Base-by-base conservation (phyloP, 1,284 basidiomycete species). In the Sutorius eximius region DNA sequence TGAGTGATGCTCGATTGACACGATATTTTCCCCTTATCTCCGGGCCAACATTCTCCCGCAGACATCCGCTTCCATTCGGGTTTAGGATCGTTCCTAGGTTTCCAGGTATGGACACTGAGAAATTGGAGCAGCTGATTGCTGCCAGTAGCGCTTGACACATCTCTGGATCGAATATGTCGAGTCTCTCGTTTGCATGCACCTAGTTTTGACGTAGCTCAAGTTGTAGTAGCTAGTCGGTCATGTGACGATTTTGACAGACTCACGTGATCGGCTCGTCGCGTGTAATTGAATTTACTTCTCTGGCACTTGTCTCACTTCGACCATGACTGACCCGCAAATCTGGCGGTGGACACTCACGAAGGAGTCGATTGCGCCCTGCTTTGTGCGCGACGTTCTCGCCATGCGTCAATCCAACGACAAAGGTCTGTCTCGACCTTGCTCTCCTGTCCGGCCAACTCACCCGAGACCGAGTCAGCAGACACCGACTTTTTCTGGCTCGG, bases 401-500 rank as follows among this genome's bases (percentile, higher is more conserved):
- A 81, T 89, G 84, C 72, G 68, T 53, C 74, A 76, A 34, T 73
- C 75, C 43, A 64, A 64, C 12, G 55, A 57, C 12, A 74, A 70
- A 73, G 77, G 79, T 77, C 56, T 13, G 63, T 53, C 20, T 15
- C 3, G 34, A 16, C 15, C 8, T 7, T 10, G 7, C 36, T n/a
- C 27, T 16, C 30, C 37, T 6, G 15, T 36, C 11, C 42, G 30
- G 13, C 22, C n/a, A 20, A 38, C 46, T 41, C 18, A 53, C 41
- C 1, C 11, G 18, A 22, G 13, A 34, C 44, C 18, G 37, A 32
- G 22, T 33, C 57, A 80, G 79, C 57, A 80, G 79, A 69, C 11
- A 56, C 63, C 40, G 83, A 86, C 54, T 87, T 85, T 61, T 89
- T 79, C 67, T 86, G 86, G 86, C 71, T 91, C 11, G 85, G 85